These are phyloP conservation scores for Anisodus tanguticus DNA, from an alignment of 257 asterid species.

Conservation along the genomic window DNA sequence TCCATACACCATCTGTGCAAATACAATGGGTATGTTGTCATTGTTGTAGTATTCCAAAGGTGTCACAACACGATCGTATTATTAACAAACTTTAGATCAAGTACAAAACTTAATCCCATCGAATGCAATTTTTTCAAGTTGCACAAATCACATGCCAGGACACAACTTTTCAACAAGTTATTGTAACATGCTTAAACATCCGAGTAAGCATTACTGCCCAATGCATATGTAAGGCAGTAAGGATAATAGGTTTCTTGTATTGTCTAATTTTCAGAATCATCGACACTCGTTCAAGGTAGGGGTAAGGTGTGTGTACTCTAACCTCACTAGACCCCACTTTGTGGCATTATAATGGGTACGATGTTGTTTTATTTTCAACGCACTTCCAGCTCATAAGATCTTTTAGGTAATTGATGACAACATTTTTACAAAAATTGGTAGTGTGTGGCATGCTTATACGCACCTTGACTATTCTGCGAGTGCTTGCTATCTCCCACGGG, in stretches of 20 bases:
- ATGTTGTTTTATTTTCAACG: no score
- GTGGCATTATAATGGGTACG: no score
- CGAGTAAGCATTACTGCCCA: neutral
- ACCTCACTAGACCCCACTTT: no score
- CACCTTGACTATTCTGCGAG: neutral
- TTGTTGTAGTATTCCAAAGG: no score
- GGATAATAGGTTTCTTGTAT: neutral
- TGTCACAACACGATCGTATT: neutral
- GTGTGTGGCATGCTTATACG: neutral
- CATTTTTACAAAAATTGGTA: neutral
- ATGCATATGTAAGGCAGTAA: neutral
- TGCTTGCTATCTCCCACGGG: neutral
- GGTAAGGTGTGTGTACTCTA: no score
- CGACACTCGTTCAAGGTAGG: no score
- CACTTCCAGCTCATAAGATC: neutral
- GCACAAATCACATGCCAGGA: neutral
- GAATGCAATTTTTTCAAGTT: neutral
- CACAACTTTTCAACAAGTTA: neutral
- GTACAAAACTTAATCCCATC: neutral
- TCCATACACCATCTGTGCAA: no score
- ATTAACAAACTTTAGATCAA: neutral
- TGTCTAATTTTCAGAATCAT: neutral
- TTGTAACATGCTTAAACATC: neutral
- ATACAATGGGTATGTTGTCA: no score
- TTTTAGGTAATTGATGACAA: neutral